phyloP scores from a whole-genome alignment of 2,329 filamentous ascomycete species.

The Colletotrichum aenigma region DNA sequence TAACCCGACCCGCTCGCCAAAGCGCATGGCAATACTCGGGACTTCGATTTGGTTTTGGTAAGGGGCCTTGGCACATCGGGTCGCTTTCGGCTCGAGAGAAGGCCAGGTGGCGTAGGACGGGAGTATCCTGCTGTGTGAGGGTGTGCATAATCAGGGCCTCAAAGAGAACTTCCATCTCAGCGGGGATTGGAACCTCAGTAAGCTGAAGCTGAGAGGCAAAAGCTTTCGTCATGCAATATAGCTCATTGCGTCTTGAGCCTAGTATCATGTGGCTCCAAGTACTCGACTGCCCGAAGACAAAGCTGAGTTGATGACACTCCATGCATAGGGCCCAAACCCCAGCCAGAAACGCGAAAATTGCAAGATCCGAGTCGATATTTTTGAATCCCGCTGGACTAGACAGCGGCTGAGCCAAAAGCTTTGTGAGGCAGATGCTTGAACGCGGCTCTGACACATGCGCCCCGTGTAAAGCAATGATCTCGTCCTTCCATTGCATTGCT shows the following conservation, averaged over 20 bases:
- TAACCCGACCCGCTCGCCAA: background rate
- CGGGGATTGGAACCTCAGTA: background rate
- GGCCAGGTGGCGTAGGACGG: background rate
- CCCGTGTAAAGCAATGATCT: background rate
- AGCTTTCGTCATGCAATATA: background rate
- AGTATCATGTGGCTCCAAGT: background rate
- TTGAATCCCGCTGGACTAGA: background rate
- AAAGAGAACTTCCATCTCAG: background rate
- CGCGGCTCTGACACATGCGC: background rate
- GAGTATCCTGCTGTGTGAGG: background rate
- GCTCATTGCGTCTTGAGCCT: background rate
- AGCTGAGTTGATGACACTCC: background rate
- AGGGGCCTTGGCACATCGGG: background rate
- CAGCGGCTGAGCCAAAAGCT: background rate
- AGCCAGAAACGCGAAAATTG: background rate
- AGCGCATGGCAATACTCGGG: background rate
- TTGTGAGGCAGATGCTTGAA: background rate
- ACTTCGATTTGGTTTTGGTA: background rate
- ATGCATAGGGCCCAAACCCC: background rate
- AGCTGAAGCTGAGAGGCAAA: background rate
- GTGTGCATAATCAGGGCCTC: background rate
- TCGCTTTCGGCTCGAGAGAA: background rate
- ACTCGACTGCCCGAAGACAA: background rate
- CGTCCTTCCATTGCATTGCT: background rate
- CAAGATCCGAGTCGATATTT: background rate